phyloP scores from a whole-genome alignment of 345 rosid species.

The Trapa incisa region DNA sequence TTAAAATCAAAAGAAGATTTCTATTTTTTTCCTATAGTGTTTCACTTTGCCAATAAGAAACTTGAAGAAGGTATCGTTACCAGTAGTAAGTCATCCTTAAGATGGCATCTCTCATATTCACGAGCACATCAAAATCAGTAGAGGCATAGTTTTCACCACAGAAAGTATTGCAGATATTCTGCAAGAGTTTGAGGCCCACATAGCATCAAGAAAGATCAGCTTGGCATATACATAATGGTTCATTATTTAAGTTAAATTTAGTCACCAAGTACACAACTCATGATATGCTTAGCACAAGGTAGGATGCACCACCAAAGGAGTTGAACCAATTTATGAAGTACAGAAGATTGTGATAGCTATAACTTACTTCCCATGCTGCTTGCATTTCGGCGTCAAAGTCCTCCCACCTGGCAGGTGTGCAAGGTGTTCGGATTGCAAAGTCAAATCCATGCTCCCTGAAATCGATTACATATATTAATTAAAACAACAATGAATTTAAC shows the following conservation, averaged over 20 bases:
- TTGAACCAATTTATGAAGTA: not conserved
- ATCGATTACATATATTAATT: constrained; percentile 8
- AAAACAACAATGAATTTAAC: not conserved
- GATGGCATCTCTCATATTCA: constrained; percentile 60
- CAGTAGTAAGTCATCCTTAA: constrained; percentile 93
- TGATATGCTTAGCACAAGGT: not conserved
- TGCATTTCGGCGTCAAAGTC: constrained; percentile 83
- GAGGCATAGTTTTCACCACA: constrained; percentile 73
- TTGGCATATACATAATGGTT: not conserved
- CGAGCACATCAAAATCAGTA: constrained; percentile 42
- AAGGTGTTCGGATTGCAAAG: constrained; percentile 87
- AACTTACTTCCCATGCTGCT: constrained; percentile 80
- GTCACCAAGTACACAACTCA: not conserved
- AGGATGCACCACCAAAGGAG: not conserved
- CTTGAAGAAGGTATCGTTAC: constrained; percentile 15
- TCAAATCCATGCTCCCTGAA: constrained; percentile 64
- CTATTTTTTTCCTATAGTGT: too few species aligned
- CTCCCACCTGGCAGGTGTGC: constrained; percentile 88
- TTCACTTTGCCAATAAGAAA: not conserved
- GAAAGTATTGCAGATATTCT: constrained; percentile 68
- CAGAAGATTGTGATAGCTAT: not conserved
- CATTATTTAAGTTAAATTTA: not conserved
- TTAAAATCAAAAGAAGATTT: too few species aligned
- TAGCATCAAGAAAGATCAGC: not conserved
- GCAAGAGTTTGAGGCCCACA: constrained; percentile 2